Percentiles rank a stretch among this genome's conserved stretches.
These are phyloP conservation scores for Salix purpurea DNA, from an alignment of 345 rosid species.

Conservation along the genomic window DNA sequence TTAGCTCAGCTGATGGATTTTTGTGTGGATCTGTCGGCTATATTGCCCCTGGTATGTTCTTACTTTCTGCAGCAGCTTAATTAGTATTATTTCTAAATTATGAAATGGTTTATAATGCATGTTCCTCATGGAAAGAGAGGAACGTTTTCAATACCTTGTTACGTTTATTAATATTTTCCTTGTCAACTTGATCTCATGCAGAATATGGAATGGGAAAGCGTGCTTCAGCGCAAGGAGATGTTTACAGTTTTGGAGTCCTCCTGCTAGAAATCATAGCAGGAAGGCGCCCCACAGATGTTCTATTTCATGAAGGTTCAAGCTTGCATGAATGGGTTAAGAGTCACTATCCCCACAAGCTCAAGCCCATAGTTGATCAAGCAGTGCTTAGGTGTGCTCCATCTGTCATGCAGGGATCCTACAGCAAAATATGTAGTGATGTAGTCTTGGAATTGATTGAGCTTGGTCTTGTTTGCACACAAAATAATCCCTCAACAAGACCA, in stretches of 20 bases:
- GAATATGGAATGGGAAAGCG: conserved; percentile 84
- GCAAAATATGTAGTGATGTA: conserved; percentile 51
- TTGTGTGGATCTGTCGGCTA: conserved; percentile 89
- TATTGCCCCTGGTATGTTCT: conserved; percentile 76
- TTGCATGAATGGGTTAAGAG: conserved; percentile 75
- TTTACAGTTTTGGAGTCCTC: conserved; percentile 80
- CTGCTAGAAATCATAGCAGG: conserved; percentile 69
- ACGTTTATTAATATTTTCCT: neutral
- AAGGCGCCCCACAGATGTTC: conserved; percentile 63
- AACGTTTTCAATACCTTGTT: neutral
- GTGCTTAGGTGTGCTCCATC: conserved; percentile 36
- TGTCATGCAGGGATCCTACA: conserved; percentile 26
- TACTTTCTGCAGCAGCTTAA: neutral
- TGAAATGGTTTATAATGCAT: neutral
- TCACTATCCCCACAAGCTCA: conserved; percentile 59
- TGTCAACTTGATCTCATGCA: conserved; percentile 18
- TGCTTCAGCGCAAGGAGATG: conserved; percentile 81
- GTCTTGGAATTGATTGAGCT: conserved; percentile 70
- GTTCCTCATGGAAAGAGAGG: neutral
- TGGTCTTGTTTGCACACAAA: conserved; percentile 76
- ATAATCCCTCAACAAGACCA: conserved; percentile 73
- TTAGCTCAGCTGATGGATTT: conserved; percentile 64
- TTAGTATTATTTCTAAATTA: neutral
- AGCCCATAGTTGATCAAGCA: conserved; percentile 56
- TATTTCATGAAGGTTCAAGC: conserved; percentile 55